These are phyloP conservation scores for Conticribra weissflogii DNA, from an alignment of 108 stramenopile species.

Conservation along the genomic window DNA sequence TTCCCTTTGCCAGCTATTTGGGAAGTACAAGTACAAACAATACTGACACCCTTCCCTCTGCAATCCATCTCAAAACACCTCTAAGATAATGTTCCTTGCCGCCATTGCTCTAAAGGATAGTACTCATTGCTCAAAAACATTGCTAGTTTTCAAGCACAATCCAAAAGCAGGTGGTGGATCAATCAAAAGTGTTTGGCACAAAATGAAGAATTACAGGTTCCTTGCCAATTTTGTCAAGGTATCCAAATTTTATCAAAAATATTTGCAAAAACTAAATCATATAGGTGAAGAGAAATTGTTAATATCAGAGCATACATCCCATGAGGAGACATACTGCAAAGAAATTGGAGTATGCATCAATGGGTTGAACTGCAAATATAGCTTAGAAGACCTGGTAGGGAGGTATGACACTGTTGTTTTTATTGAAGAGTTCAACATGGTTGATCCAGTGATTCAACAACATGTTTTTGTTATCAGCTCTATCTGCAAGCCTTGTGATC, in stretches of 20 bases:
- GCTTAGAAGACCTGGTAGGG: background rate
- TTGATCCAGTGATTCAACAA: background rate
- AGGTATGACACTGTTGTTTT: background rate
- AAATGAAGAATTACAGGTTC: background rate
- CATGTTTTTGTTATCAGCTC: slow-evolving; percentile 15
- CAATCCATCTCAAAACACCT: no score
- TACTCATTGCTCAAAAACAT: background rate
- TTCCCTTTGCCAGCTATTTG: no score
- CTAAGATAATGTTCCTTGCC: no score
- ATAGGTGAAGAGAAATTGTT: no score
- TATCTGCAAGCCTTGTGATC: slow-evolving; percentile 20
- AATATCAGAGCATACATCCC: background rate
- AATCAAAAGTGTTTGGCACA: background rate
- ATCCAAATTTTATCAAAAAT: no score
- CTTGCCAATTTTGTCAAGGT: background rate
- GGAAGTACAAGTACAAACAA: no score
- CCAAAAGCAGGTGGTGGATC: background rate
- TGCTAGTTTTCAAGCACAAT: background rate
- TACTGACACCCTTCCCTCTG: no score
- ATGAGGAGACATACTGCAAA: background rate
- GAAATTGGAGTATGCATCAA: background rate
- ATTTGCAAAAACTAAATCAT: no score
- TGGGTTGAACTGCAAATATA: background rate
- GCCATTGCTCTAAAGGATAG: no score
- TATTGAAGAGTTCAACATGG: background rate